phyloP scores from a whole-genome alignment of 768 basidiomycete species.

The Clitopilus passeckerianus region DNA sequence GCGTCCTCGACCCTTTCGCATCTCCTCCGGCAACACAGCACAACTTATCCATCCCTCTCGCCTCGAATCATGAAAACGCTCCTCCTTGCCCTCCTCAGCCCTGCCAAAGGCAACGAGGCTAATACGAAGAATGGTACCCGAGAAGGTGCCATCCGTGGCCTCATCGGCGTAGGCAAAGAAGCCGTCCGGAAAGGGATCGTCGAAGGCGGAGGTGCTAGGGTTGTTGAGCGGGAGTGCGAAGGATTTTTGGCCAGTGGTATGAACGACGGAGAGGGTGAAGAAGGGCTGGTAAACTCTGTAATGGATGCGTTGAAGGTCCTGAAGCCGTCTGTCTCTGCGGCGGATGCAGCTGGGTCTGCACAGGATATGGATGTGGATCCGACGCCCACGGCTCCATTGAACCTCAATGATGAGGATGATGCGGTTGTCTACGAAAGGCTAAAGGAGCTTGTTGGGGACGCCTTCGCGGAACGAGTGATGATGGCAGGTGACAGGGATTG shows the following conservation, averaged over 20 bases:
- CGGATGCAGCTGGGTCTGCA: slow-evolving; percentile 45
- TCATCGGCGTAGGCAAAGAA: slow-evolving; percentile 81
- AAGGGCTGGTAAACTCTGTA: not conserved
- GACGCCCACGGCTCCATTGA: slow-evolving; percentile 53
- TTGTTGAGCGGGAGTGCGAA: slow-evolving; percentile 61
- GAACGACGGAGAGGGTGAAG: slow-evolving; percentile 51
- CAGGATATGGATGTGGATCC: slow-evolving; percentile 53
- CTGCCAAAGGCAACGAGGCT: slow-evolving; percentile 10
- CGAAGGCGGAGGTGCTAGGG: slow-evolving; percentile 73
- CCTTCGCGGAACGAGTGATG: slow-evolving; percentile 50
- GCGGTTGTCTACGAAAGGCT: slow-evolving; percentile 39
- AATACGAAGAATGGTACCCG: slow-evolving; percentile 76
- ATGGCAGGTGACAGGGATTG: slow-evolving; percentile 51
- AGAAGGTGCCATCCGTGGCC: slow-evolving; percentile 86
- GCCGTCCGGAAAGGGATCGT: slow-evolving; percentile 80
- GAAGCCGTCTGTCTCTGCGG: not conserved
- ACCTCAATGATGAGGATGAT: slow-evolving; percentile 45
- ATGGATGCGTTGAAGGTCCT: not conserved
- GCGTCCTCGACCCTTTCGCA: slow-evolving; percentile 84
- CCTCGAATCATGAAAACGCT: slow-evolving; percentile 94
- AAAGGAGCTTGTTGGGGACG: slow-evolving; percentile 51
- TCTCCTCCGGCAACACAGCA: slow-evolving; percentile 74
- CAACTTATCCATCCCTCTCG: slow-evolving; percentile 84
- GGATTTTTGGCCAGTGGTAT: slow-evolving; percentile 29
- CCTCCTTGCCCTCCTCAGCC: slow-evolving; percentile 73